Evolutionary conservation across 2,329 filamentous ascomycete genomes (phyloP), one percentile per base, ranked within the genome.

Genomic region (Aspergillus aculeatus): DNA sequence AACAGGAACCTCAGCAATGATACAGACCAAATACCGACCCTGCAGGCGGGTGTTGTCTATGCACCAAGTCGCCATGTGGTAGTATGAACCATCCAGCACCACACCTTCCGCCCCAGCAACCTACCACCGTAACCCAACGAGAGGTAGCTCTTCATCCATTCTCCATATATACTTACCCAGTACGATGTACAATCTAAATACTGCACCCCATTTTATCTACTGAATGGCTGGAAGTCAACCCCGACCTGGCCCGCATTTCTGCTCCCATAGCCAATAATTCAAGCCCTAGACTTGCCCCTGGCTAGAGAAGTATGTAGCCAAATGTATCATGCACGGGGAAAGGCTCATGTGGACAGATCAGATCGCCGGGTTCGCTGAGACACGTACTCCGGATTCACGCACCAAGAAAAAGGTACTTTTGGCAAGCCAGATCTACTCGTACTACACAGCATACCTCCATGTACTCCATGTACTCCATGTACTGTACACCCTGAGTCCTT

Each of bases 271-370:
- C 16, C 38, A 12, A n/a, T 7, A 44, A 7, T 44, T 9, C 38
- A 44, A 9, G 16, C 14, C 38, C 16, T 44, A n/a, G 6, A 44
- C 5, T 19, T 44, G 4, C 38, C 38, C 38, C 38, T 44, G 38
- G 19, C 53, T 5, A 38, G 19, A 55, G 26, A 21, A 19, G 41
- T 32, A 55, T 55, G 53, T 48, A 55, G 38, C 38, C 38, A 16
- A 14, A 35, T 55, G 53, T 55, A 55, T 35, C 53, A 55, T 55
- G 53, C 53, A 55, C 47, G 53, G 53, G 41, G 41, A 24, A 32
- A 24, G 21, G 41, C 53, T 55, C 53, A 55, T 55, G 41, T 48
- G 53, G 53, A 55, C 53, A 55, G 47, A 55, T 48, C 41, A 54
- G 52, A 55, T 55, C 53, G 32, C 41, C 44, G 32, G 38, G 19